A percentile compares a stretch with the other conserved stretches of the same genome.
Evolutionary conservation across 2,329 filamentous ascomycete genomes (phyloP).

Genomic region (Biscogniauxia marginata): DNA sequence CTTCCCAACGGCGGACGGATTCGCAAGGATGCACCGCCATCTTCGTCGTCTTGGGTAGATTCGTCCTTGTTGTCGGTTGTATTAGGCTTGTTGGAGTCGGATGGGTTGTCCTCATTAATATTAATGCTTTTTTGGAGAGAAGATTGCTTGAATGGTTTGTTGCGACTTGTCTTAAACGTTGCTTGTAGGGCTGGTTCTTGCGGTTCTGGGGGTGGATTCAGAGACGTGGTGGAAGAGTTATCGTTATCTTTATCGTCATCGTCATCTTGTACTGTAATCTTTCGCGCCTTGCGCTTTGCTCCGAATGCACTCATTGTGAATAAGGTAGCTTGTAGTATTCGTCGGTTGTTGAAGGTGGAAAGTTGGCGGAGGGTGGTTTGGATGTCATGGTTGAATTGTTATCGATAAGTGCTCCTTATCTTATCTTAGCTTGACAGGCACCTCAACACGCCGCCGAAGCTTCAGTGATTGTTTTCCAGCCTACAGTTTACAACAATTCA

Average conservation of each 20-base stretch:
- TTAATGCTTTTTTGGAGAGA: conserved; percentile 57
- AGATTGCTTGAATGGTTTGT: conserved; percentile 58
- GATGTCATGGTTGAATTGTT: conserved; percentile 12
- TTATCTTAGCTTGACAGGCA: conserved; percentile 22
- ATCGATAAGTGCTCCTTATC: conserved; percentile 28
- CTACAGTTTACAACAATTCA: conserved; percentile 9
- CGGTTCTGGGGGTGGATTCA: conserved; percentile 27
- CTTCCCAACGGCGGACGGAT: conserved; percentile 48
- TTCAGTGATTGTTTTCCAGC: conserved; percentile 4
- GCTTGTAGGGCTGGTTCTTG: conserved; percentile 38
- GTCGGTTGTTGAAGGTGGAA: conserved; percentile 1
- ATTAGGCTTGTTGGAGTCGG: conserved; percentile 16
- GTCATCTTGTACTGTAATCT: conserved; percentile 70
- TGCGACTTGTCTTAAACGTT: conserved; percentile 42
- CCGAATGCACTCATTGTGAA: conserved; percentile 53
- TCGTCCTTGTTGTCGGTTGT: conserved; percentile 21
- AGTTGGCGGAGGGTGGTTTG: conserved; percentile 1
- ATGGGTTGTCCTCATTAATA: conserved; percentile 38
- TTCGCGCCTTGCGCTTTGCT: conserved; percentile 68
- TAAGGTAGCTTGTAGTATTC: conserved; percentile 10
- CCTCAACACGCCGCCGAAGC: conserved; percentile 5
- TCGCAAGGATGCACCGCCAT: conserved; percentile 47
- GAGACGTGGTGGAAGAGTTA: conserved; percentile 15
- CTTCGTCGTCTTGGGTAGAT: conserved; percentile 40
- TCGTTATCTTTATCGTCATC: conserved; percentile 47